phyloP scores from a whole-genome alignment of 2,329 filamentous ascomycete genomes.

The Colletotrichum simmondsii region DNA sequence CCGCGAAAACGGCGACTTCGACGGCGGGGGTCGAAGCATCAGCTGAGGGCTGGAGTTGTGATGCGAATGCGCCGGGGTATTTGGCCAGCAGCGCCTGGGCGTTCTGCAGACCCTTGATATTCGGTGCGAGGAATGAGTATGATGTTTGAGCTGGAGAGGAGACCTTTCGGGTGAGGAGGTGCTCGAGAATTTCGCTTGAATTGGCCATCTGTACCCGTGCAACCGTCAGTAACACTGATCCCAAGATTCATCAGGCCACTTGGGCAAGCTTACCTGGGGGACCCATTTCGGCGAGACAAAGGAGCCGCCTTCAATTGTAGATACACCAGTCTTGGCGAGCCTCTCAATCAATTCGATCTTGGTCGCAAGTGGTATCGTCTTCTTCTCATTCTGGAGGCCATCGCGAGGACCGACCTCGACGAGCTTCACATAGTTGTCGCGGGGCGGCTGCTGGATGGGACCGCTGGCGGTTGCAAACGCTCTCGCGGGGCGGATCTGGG shows the following conservation, averaged over 20 bases:
- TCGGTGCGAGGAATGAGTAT: constrained; percentile 86
- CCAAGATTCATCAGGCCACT: background rate
- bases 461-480: constrained; percentile 53
- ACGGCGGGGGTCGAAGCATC: constrained; percentile 58
- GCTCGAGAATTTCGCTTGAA: constrained; percentile 78
- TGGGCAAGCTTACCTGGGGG: constrained; percentile 69
- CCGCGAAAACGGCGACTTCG: constrained; percentile 85
- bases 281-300: constrained; percentile 89
- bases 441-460: constrained; percentile 36
- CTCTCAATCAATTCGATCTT: constrained; percentile 82
- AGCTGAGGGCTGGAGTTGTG: constrained; percentile 58
- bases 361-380: constrained; percentile 73
- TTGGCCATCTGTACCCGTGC: constrained; percentile 74
- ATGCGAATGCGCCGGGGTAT: constrained; percentile 61
- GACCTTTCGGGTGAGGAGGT: constrained; percentile 70
- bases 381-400: constrained; percentile 88
- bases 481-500: constrained; percentile 44
- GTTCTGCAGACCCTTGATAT: constrained; percentile 76
- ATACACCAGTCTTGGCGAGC: constrained; percentile 75
- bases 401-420: constrained; percentile 88
- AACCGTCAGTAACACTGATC: constrained; percentile 1
- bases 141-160: constrained; percentile 67
- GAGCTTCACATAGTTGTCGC: constrained; percentile 66
- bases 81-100: constrained; percentile 63
- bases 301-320: constrained; percentile 82